phyloP scores from a whole-genome alignment of 345 rosid genomes.

The Dimocarpus longan region DNA sequence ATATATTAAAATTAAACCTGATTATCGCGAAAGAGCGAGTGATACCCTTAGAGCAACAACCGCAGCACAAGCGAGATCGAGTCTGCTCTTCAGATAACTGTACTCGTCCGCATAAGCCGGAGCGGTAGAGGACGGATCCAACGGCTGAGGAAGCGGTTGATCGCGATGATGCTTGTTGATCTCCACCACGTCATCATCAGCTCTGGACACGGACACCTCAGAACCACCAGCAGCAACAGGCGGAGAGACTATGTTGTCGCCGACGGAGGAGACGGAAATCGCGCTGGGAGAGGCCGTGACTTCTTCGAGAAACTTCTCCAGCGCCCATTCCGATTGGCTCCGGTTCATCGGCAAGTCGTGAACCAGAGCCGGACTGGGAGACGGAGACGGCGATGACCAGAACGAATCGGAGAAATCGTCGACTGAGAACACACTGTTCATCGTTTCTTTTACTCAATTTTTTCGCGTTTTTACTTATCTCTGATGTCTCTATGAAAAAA shows the following conservation, averaged over 20 bases:
- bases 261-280: conserved; percentile 30
- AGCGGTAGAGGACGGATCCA: conserved; percentile 35
- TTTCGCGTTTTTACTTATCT: not conserved
- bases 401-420: conserved; percentile 72
- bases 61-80: conserved; percentile 77
- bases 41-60: conserved; percentile 65
- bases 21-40: not conserved
- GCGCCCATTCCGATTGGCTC: conserved; percentile 77
- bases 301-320: conserved; percentile 59
- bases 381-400: conserved; percentile 38
- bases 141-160: conserved; percentile 26
- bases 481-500: not conserved
- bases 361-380: conserved; percentile 29
- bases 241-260: conserved; percentile 36
- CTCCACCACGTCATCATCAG: conserved; percentile 50
- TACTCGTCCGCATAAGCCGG: conserved; percentile 46
- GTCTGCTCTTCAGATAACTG: conserved; percentile 63
- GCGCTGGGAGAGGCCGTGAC: conserved; percentile 31
- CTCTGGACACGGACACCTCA: conserved; percentile 35
- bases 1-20: not conserved
- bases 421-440: conserved; percentile 57
- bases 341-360: conserved; percentile 45
- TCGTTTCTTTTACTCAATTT: conserved; percentile 28
- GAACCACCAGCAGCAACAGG: conserved; percentile 17
- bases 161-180: conserved; percentile 30